Conservation (phyloP, 345 rosid species). For the Lagerstroemia speciosa region DNA sequence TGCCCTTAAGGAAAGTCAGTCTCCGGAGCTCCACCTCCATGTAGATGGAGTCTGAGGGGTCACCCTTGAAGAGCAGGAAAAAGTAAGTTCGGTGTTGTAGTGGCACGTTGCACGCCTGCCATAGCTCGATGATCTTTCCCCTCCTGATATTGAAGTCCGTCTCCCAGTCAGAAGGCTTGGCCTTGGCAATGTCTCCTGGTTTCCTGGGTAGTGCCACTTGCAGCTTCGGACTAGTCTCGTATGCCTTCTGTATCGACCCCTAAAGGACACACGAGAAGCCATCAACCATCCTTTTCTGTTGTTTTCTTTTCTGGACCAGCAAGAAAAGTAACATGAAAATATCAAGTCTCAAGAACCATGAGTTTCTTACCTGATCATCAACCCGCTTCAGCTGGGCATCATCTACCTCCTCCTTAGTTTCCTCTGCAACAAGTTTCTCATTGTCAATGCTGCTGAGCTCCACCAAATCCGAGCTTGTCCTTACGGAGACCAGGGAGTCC, state of each 20-base stretch:
- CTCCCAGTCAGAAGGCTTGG: background rate
- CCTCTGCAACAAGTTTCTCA: background rate
- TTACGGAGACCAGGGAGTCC: background rate
- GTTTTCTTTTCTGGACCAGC: background rate
- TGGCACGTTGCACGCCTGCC: conserved; percentile 10
- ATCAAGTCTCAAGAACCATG: background rate
- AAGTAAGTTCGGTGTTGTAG: conserved; percentile 10
- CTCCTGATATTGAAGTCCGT: conserved; percentile 1
- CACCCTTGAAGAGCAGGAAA: conserved; percentile 10
- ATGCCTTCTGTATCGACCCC: background rate
- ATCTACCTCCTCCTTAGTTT: background rate
- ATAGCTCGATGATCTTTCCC: conserved; percentile 12
- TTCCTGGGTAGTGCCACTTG: background rate
- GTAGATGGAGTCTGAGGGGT: conserved; percentile 13
- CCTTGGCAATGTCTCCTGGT: background rate
- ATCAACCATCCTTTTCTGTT: background rate
- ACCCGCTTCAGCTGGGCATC: background rate
- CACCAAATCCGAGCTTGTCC: background rate
- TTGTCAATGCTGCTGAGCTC: background rate
- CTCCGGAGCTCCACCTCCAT: conserved; percentile 14
- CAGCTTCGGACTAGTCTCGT: background rate
- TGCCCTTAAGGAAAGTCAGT: conserved; percentile 1
- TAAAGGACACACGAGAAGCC: background rate
- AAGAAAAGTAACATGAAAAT: no score
- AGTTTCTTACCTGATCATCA: background rate